Evolutionary conservation across 495 filamentous ascomycete species (phyloP), one percentile per base, ranked within the genome.

Genomic region (Daldinia grandis): DNA sequence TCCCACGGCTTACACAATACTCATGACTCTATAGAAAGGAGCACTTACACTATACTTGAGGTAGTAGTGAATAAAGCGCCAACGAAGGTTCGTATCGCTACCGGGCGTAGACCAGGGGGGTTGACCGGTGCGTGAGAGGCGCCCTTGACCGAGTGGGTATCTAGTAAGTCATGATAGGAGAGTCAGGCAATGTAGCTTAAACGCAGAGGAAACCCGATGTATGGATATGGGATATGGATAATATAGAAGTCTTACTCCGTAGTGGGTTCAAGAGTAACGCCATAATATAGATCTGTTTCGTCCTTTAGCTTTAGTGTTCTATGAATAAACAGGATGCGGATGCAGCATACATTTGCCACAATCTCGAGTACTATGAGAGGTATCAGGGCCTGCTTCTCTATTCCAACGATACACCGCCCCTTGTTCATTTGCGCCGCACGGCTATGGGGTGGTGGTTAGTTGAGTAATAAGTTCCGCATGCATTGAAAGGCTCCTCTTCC

Each of bases 371-470:
- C 64, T 33, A 87, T 86, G 5, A 87, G 77, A 1, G 83, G 85
- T 5, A 86, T 78, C 77, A 87, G 81, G 5, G 82, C 82, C 14
- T 76, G 69, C 53, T 71, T 81, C 62, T 81, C 68, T 81, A 87
- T 85, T 5, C 85, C 85, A 62, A 87, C 84, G 62, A 84, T 82
- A 68, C 85, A 87, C 38, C 78, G 66, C 8, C 80, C 81, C 40
- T 85, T 74, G 3, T 83, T 78, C 56, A 85, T 79, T 53, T 75
- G 77, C 15, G 81, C 78, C 57, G 83, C 78, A 4, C 84, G 85
- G 58, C 84, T 86, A 33, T 5, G 12, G 40, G 10, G 8, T 49
- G 19, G 62, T 60, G n/a, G 64, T 67, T 42, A 58, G 58, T 1
- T 24, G 21, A 21, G 33, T 42, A 42, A 33, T 24, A 6, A 38